These are phyloP conservation scores for Sungouiozyma ichnusensis DNA, from an alignment of 805 yeast species.

Conservation along the genomic window DNA sequence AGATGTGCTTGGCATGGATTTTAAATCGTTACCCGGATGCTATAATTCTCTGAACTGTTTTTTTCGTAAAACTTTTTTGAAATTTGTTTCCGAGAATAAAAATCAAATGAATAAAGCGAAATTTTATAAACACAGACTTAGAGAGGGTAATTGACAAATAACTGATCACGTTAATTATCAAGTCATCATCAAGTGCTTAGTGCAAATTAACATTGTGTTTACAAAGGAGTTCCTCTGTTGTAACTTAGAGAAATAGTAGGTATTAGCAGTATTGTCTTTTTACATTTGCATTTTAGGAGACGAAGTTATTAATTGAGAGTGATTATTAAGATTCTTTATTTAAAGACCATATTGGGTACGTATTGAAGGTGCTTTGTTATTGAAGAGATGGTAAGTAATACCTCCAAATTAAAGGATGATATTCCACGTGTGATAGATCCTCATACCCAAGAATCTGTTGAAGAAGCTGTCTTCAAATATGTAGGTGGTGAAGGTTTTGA, in stretches of 20 bases:
- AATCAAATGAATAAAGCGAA: background rate
- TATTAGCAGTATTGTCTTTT: background rate
- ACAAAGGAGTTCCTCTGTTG: background rate
- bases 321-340: background rate
- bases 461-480: slow-evolving; percentile 66
- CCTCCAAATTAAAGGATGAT: background rate
- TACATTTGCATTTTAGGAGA: background rate
- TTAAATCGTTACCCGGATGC: background rate
- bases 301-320: background rate
- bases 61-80: background rate
- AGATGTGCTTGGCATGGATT: too few species aligned
- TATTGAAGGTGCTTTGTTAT: background rate
- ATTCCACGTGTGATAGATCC: slow-evolving; percentile 2
- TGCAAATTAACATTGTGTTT: background rate
- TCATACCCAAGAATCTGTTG: slow-evolving; percentile 38
- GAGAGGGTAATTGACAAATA: background rate
- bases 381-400: background rate
- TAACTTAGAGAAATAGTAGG: background rate
- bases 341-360: background rate
- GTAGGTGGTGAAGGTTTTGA: slow-evolving; percentile 52
- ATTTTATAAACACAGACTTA: background rate
- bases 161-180: background rate
- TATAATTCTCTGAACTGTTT: background rate
- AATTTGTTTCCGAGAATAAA: background rate
- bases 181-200: background rate